A percentile compares a stretch with the other conserved stretches of the same genome.
These are phyloP conservation scores for Termitomyces sp. DNA, from an alignment of 768 basidiomycete species.

Conservation along the genomic window DNA sequence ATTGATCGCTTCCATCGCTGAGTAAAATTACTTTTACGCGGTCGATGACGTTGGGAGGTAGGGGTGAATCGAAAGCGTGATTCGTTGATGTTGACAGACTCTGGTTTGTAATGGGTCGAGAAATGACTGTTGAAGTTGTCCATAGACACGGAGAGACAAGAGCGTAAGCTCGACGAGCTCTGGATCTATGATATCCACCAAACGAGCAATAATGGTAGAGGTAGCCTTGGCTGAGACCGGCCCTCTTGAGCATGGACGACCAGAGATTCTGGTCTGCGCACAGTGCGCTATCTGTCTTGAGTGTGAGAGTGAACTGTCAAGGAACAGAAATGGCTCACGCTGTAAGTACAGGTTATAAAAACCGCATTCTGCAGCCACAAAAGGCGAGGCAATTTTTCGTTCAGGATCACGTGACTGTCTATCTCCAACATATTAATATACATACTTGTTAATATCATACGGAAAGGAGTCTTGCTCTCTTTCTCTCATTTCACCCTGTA, in stretches of 20 bases:
- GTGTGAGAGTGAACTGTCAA: background rate
- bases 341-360: conserved; percentile 1
- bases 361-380: background rate
- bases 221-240: conserved; percentile 48
- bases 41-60: conserved; percentile 8
- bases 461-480: too few relatives aligned
- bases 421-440: too few relatives aligned
- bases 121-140: conserved; percentile 1
- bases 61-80: background rate
- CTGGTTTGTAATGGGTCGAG: background rate
- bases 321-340: conserved; percentile 4
- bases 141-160: conserved; percentile 1
- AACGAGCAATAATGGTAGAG: conserved; percentile 34
- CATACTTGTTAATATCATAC: too few relatives aligned
- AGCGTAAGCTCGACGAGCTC: conserved; percentile 6
- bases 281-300: conserved; percentile 4
- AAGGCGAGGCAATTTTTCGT: background rate
- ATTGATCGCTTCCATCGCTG: background rate
- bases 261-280: conserved; percentile 28
- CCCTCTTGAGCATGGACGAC: conserved; percentile 75
- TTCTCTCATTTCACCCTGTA: too few relatives aligned
- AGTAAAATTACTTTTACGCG: conserved; percentile 7
- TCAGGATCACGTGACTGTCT: background rate
- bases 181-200: conserved; percentile 13
- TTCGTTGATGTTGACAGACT: background rate